A percentile compares a stretch with the other conserved stretches of the same genome.
Conservation (phyloP, 2,329 filamentous ascomycete species). For the Beauveria varroae region DNA sequence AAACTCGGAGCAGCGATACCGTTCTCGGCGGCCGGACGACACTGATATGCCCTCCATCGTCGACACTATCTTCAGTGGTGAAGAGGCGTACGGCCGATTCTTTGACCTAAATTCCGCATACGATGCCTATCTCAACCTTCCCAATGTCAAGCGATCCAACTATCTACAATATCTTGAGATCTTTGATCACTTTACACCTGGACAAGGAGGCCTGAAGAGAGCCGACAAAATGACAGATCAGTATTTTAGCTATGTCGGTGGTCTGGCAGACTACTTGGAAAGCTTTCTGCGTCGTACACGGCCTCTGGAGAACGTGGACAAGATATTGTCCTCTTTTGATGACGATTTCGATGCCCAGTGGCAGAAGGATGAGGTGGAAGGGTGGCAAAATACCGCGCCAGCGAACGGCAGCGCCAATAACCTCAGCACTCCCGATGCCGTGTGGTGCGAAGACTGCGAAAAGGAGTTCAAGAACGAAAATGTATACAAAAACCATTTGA, state of each 20-base stretch:
- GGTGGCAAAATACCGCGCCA: constrained; percentile 59
- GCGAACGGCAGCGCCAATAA: constrained; percentile 23
- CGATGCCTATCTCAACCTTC: constrained; percentile 84
- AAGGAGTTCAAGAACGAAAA: constrained; percentile 95
- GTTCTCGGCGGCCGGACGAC: constrained; percentile 54
- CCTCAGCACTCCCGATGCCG: constrained; percentile 47
- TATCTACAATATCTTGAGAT: constrained; percentile 90
- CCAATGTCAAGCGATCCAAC: constrained; percentile 72
- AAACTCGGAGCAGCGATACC: constrained; percentile 89
- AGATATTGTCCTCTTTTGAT: constrained; percentile 68
- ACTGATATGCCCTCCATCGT: constrained; percentile 64
- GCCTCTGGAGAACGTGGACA: constrained; percentile 79
- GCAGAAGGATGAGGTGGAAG: constrained; percentile 69
- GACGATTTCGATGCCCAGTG: constrained; percentile 78
- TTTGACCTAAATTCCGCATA: constrained; percentile 81
- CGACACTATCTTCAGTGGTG: constrained; percentile 89
- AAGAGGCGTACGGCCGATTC: constrained; percentile 88
- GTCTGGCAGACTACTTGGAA: constrained; percentile 77
- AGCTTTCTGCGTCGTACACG: constrained; percentile 77
- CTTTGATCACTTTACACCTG: constrained; percentile 79
- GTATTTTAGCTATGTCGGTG: constrained; percentile 84
- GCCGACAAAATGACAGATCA: constrained; percentile 83
- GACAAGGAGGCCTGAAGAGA: constrained; percentile 66
- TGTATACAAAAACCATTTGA: constrained; percentile 83
- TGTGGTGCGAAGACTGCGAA: constrained; percentile 88